Evolutionary conservation across 2,329 filamentous ascomycete genomes (phyloP), one percentile per base, ranked within the genome.

Genomic region (Colletotrichum scovillei): DNA sequence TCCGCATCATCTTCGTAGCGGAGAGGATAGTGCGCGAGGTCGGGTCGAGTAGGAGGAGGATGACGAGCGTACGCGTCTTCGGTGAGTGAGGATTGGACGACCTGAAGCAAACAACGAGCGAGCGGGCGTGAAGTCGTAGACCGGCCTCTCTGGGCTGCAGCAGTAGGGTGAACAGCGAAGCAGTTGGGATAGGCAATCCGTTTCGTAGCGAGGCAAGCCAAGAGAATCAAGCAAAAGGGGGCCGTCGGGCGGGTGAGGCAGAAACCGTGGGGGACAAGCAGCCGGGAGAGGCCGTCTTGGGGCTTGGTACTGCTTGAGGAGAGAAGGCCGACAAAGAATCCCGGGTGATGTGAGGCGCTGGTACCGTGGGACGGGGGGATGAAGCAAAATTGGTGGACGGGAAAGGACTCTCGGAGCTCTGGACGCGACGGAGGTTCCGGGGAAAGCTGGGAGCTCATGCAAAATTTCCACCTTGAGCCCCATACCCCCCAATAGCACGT

Each of bases 1-100:
- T 80, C 60, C 83, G 84, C 85, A 87, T 87, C n/a, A 73, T 80
- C 35, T 35, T 65, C 53, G 26, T 58, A 64, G 67, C 59, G 71
- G 22, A 60, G 49, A 22, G 22, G 52, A 35, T 30, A 42, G 59
- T 28, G 58, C 59, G 63, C 19, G 53, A 35, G 35, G 52, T 46
- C 49, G 62, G 56, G 52, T 59, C 16, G 30, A 38, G 53, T 38
- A 53, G 28, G 42, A 49, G 42, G 42, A 53, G 53, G 52, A 46
- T 24, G 7, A 49, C 16, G 42, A 24, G 57, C 60, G 46, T 30
- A 38, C 55, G 53, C 42, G 52, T 57, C 53, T 69, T 63, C 56
- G 56, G 55, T 58, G 67, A 59, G 30, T 19, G 24, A 35, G 55
- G 56, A 60, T 73, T 56, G 60, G 62, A 65, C 56, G 60, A 49